Base-by-base conservation (phyloP, 2,329 filamentous ascomycete species). In the Myriosclerotinia duriaeana region DNA sequence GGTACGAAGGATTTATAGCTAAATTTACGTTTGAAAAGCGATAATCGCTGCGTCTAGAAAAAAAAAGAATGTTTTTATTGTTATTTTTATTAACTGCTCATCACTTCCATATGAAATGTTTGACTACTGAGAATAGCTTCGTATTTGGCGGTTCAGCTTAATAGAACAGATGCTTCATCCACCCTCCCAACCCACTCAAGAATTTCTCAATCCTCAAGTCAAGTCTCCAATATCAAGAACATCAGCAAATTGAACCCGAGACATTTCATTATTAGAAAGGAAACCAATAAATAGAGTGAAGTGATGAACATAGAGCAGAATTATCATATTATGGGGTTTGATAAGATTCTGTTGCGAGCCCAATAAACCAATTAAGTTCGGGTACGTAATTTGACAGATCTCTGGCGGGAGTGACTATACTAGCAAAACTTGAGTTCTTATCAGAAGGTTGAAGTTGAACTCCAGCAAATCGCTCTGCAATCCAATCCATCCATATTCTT, bases 401-500 rank as follows among this genome's bases (percentile, higher is more conserved):
- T 54, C 53, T 54, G 30, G 53, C 53, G 26, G 53, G 53, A 54
- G 30, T 54, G 30, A 36, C 53, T 54, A 34, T 12, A 54, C 26
- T 54, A 54, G 30, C 30, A 54, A 54, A 54, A 54, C 53, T 54
- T 54, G 53, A 30, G 36, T 42, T 59, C 38, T 46, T 63, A 62
- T 36, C 42, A 61, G n/a, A 20, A 48, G 26, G 42, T 61, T 61
- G 26, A 36, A 61, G 42, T 61, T 52, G 34, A 46, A 64, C 56
- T 53, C 46, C 53, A n/a, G 26, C 42, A 50, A 60, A 65, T 58
- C 63, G 40, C 20, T 65, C 63, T 53, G 17, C 53, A 65, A 65
- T 65, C 60, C 53, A 65, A 58, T 46, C 53, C 53, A 67, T 22
- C 66, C 61, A 55, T 53, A 65, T 22, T 60, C 30, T 50, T 52